Evolutionary conservation across 2,329 filamentous ascomycete genomes (phyloP).

Genomic region (Aspergillus sp.): DNA sequence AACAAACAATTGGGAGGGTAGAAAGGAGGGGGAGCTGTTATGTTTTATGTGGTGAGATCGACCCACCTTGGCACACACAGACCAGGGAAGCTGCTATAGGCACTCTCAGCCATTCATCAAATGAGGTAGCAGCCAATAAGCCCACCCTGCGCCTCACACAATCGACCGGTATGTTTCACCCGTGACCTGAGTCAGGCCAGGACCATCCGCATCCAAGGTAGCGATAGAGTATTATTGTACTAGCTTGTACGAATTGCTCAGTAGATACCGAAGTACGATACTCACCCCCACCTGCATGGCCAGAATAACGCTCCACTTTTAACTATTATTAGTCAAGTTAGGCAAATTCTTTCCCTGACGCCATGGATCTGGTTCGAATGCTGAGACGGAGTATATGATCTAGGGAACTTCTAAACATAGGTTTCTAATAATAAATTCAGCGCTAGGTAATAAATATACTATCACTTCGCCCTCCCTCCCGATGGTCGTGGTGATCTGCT

Average conservation of each 20-base stretch:
- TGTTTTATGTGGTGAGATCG: slow-evolving; percentile 33
- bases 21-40: slow-evolving; percentile 27
- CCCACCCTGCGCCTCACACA: slow-evolving; percentile 25
- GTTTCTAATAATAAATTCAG: slow-evolving; percentile 8
- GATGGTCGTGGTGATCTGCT: not conserved
- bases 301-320: not conserved
- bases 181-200: slow-evolving; percentile 17
- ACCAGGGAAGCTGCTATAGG: slow-evolving; percentile 31
- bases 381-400: not conserved
- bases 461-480: not conserved
- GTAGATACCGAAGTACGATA: not conserved
- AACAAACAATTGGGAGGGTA: slow-evolving; percentile 21
- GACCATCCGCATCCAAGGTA: slow-evolving; percentile 11
- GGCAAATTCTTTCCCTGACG: not conserved
- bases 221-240: slow-evolving; percentile 4
- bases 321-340: not conserved
- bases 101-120: slow-evolving; percentile 16
- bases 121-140: slow-evolving; percentile 27
- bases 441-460: not conserved
- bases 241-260: not conserved
- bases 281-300: not conserved
- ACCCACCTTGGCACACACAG: slow-evolving; percentile 25
- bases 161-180: slow-evolving; percentile 28
- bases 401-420: slow-evolving; percentile 6
- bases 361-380: slow-evolving; percentile 2